Evolutionary conservation across 1,284 basidiomycete species (phyloP), one percentile per base, ranked within the genome.

Genomic region (Heterobasidion irregulare): DNA sequence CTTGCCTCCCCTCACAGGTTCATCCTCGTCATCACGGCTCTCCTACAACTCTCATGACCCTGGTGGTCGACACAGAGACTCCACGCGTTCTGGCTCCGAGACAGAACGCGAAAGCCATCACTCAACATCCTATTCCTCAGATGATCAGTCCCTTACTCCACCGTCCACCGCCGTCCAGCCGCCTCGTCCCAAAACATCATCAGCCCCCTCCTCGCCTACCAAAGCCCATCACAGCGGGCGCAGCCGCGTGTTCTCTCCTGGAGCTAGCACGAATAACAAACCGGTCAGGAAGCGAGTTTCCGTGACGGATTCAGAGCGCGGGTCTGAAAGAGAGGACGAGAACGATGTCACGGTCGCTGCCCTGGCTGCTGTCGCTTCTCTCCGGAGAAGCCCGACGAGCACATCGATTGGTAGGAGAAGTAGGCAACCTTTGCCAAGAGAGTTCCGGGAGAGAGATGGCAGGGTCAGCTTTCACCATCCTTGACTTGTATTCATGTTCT

Each of bases 71-170:
- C 15, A 59, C 34, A 57, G 56, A n/a, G 72, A 72, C 26, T 38
- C 57, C 10, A 63, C 66, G n/a, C 77, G 77, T 50, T 89, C 86
- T 26, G 87, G 86, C 44, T 89, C 86, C 2, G 87, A 89, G 66
- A 89, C 86, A 0, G 86, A 89, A 67, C 79, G 85, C 38, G 87
- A 89, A 67, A 77, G 76, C 54, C 64, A 70, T 50, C 68, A 70
- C n/a, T 69, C 64, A 48, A 69, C 58, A 16, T 68, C 71, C 41
- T 55, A 55, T 7, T 74, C 73, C 9, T 74, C 73, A 16, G 72
- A 76, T 38, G 75, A 73, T 55, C 63, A 69, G 56, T 63, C 73
- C 52, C 63, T 65, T 38, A 70, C 75, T n/a, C 73, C 74, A 6
- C 69, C 73, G 6, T 68, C 73, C 54, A 59, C 69, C 26, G 62